These are phyloP conservation scores for Thelonectria rubi DNA, from an alignment of 2,329 filamentous ascomycete genomes.

Conservation along the genomic window DNA sequence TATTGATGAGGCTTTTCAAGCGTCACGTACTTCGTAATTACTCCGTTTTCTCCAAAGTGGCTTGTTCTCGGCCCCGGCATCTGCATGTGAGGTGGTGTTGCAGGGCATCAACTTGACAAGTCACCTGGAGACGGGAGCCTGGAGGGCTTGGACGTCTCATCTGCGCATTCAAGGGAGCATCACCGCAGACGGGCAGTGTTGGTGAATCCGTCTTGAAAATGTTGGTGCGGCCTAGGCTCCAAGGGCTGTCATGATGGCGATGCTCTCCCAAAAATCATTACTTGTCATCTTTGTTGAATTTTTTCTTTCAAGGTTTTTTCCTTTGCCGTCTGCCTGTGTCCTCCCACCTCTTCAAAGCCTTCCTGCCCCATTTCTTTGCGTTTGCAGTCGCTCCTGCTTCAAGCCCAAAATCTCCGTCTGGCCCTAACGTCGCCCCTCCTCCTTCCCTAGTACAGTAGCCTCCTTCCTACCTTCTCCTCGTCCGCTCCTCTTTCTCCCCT, in stretches of 20 bases:
- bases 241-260: no score
- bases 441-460: neutral
- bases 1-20: neutral
- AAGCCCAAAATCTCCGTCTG: constrained; percentile 30
- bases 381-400: constrained; percentile 22
- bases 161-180: no score
- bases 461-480: constrained; percentile 26
- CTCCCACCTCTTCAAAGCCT: neutral
- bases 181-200: no score
- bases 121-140: constrained; percentile 13
- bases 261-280: no score
- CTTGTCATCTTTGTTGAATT: neutral
- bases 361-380: constrained; percentile 37
- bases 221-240: no score
- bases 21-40: neutral
- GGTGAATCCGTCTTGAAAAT: neutral
- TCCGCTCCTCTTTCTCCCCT: constrained; percentile 29
- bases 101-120: constrained; percentile 3
- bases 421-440: constrained; percentile 42
- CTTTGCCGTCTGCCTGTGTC: neutral
- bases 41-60: constrained; percentile 1
- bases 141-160: neutral
- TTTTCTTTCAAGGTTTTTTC: neutral
- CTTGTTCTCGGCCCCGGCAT: constrained; percentile 7
- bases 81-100: constrained; percentile 6